These are phyloP conservation scores for Pichia kluyveri DNA, from an alignment of 805 yeast species.

Conservation along the genomic window DNA sequence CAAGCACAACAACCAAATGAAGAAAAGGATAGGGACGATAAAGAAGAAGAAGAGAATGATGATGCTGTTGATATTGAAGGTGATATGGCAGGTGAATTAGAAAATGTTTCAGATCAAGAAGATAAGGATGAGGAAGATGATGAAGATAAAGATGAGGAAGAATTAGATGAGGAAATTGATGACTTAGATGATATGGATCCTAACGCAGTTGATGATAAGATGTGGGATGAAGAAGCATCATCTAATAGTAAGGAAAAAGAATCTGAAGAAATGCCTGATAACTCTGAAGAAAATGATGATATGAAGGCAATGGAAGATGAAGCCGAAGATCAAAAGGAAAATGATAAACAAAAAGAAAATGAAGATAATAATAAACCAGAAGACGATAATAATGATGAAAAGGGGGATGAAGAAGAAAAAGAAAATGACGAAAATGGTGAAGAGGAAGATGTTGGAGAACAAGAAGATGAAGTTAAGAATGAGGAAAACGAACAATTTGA, in stretches of 20 bases:
- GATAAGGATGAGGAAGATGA: slow-evolving; percentile 40
- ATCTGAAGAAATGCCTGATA: slow-evolving; percentile 59
- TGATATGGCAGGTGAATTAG: slow-evolving; percentile 91
- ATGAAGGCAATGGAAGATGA: slow-evolving; percentile 31
- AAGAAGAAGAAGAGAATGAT: slow-evolving; percentile 63
- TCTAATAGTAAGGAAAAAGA: slow-evolving; percentile 76
- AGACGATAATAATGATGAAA: slow-evolving; percentile 30
- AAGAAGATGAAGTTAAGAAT: slow-evolving; percentile 67
- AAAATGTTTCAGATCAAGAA: slow-evolving; percentile 53
- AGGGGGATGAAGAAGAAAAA: slow-evolving; percentile 31
- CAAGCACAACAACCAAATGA: slow-evolving; percentile 63
- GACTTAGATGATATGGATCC: slow-evolving; percentile 87
- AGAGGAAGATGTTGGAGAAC: slow-evolving; percentile 73
- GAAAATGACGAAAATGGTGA: slow-evolving; percentile 41
- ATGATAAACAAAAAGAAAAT: slow-evolving; percentile 18
- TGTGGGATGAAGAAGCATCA: slow-evolving; percentile 93
- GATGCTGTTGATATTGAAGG: slow-evolving; percentile 94
- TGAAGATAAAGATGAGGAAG: slow-evolving; percentile 57
- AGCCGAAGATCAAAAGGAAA: slow-evolving; percentile 14
- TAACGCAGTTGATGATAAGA: slow-evolving; percentile 89
- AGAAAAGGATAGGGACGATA: slow-evolving; percentile 60
- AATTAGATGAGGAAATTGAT: slow-evolving; percentile 82
- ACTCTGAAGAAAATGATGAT: slow-evolving; percentile 35
- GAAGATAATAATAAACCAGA: slow-evolving; percentile 27
- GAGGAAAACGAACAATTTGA: slow-evolving; percentile 65